Base-by-base conservation (phyloP, 2,329 filamentous ascomycete species). In the Pseudocercospora ulei region DNA sequence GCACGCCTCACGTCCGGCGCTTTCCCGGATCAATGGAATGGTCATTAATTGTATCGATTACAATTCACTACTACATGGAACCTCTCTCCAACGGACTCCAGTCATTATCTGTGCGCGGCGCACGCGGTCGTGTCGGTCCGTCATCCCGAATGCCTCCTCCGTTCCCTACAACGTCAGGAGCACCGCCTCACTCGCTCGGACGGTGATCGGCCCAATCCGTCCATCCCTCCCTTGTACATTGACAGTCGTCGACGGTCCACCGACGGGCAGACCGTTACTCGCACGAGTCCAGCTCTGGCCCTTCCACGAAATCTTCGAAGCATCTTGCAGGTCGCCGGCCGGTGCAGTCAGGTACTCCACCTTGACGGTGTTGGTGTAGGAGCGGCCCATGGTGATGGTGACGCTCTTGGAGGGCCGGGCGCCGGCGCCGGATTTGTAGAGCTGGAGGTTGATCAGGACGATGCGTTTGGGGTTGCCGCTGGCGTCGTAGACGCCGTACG, bases 271-370 rank as follows among this genome's bases (percentile, higher is more conserved):
- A 2, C 44, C 44, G 18, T 46, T 39, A 12, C 44, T 46, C 25
- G 20, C 27, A 14, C 26, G 38, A 2, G 44, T 43, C 44, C 44
- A 46, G 25, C 30, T 38, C 5, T 35, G 27, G 1, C 44, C 40
- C 23, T 43, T 43, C 44, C 44, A 46, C 9, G 44, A 43, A 22
- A 46, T 41, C 36, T 43, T 37, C n/a, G 40, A 43, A 1, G 44
- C 39, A 18, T 46, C 44, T 12, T 38, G 31, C 9, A 43, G 28
- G 12, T 42, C 30, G 3, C 37, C 39, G 19, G 33, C 44, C 3
- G 36, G 26, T n/a, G 44, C 44, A 8, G 44, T 46, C 13, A 46
- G 19, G 7, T 34, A 37, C 8, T 46, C 37, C 3, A 43, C 33
- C 4, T 19, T 36, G 20, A 43, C 34, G 16, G 12, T 29, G 12